Base-by-base conservation (phyloP, 2,329 filamentous ascomycete species). In the Herpotrichia juniperi region DNA sequence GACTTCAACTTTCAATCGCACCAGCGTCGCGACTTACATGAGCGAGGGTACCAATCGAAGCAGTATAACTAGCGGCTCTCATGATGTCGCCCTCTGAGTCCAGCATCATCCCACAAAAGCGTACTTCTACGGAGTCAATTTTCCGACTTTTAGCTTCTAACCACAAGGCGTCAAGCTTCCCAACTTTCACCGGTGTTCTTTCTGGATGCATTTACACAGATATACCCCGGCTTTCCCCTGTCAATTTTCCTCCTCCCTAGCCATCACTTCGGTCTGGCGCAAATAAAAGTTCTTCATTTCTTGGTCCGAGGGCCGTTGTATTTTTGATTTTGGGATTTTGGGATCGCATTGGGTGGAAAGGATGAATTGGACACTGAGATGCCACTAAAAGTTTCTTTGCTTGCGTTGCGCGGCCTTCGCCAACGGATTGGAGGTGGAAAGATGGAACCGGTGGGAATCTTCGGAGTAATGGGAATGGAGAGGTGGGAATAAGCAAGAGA, bases 1-100 rank as follows among this genome's bases (percentile, higher is more conserved):
- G 5, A 40, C 22, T n/a, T n/a, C 53, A 12, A 56, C 62, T 1
- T 73, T 73, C 42, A 71, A 74, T 50, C 63, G 72, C 17, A 66
- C 67, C 21, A 75, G 72, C 24, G 64, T 69, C 28, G 65, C 59
- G 12, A 73, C 71, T 3, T 69, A 69, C 30, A 67, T 71, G 26
- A 73, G 67, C 24, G 70, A 74, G 51, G 69, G 68, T 21, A 71
- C 69, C 11, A 73, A 61, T 54, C 62, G 72, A 32, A 74, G 71
- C 50, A 74, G 71, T 48, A 58, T 73, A 22, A 67, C 70, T 43
- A 71, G 68, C 49, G 66, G 63, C 25, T 71, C 68, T 16, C 68
- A 71, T 28, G 69, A 73, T 46, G 53, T 53, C 44, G 50, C 50
- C 10, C 32, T 37, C 7, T 50, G 30, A 42, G 16, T 12, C 16